Conservation (phyloP, 768 basidiomycete genomes). For the Russula brevipes region DNA sequence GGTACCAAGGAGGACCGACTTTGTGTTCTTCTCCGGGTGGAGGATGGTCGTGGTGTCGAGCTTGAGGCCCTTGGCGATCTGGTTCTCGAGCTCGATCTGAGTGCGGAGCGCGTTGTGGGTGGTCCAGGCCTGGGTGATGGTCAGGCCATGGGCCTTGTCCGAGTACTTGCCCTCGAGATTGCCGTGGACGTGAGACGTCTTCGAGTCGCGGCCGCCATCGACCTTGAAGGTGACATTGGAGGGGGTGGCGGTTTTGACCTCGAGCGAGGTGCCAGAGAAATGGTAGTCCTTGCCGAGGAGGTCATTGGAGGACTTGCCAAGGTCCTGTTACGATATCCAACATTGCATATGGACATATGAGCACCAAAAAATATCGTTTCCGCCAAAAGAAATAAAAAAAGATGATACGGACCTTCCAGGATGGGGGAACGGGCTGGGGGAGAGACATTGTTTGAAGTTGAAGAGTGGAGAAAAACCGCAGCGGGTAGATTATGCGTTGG, state of each 20-base stretch:
- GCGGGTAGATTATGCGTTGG: constrained; percentile 25
- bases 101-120: constrained; percentile 90
- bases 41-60: constrained; percentile 82
- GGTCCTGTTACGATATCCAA: constrained; percentile 49
- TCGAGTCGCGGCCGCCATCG: constrained; percentile 72
- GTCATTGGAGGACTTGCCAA: constrained; percentile 97
- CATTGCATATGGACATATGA: not conserved
- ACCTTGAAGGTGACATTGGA: constrained; percentile 94
- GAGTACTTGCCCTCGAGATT: constrained; percentile 95
- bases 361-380: too few species aligned
- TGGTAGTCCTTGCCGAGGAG: constrained; percentile 89
- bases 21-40: constrained; percentile 79
- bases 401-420: constrained; percentile 75
- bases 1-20: constrained; percentile 76
- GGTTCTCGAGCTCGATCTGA: constrained; percentile 92
- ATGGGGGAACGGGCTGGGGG: constrained; percentile 94
- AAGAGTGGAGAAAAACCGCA: not conserved
- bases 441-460: constrained; percentile 59
- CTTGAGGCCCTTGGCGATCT: constrained; percentile 96
- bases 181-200: constrained; percentile 67
- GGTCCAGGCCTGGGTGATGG: constrained; percentile 94
- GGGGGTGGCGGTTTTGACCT: constrained; percentile 86
- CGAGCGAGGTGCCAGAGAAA: constrained; percentile 64
- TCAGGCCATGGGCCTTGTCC: constrained; percentile 88
- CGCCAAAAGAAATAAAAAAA: not conserved